Evolutionary conservation across 306 rosid genomes (phyloP).

Genomic region (Morella rubra): DNA sequence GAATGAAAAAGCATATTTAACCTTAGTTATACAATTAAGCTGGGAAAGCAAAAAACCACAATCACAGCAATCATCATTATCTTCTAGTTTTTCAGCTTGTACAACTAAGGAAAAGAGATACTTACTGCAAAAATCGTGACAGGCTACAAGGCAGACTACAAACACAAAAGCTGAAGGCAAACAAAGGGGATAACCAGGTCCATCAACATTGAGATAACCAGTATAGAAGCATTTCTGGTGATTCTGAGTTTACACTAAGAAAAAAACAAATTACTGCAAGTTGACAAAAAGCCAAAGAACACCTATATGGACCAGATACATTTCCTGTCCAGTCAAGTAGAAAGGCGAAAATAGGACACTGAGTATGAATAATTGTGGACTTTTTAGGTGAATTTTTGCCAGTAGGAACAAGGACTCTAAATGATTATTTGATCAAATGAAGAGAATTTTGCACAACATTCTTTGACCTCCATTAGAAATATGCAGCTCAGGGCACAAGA

Average conservation of each 20-base stretch:
- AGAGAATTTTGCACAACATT: slow-evolving; percentile 60
- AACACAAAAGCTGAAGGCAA: slow-evolving; percentile 84
- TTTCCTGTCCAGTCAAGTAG: too few species aligned
- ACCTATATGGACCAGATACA: too few species aligned
- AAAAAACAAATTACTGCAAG: too few species aligned
- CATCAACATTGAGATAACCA: slow-evolving; percentile 89
- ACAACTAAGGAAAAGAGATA: slow-evolving; percentile 19
- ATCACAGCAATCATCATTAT: slow-evolving; percentile 7
- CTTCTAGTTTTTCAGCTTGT: slow-evolving; percentile 9
- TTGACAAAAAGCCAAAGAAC: too few species aligned
- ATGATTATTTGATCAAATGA: slow-evolving; percentile 57
- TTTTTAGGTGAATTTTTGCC: too few species aligned
- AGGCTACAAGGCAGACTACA: slow-evolving; percentile 92
- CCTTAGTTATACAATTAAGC: background rate
- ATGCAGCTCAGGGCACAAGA: slow-evolving; percentile 26
- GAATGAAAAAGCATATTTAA: background rate
- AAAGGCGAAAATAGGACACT: too few species aligned
- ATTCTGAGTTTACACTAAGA: too few species aligned
- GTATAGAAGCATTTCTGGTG: slow-evolving; percentile 27
- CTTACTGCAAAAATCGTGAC: slow-evolving; percentile 99
- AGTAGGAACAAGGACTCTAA: too few species aligned
- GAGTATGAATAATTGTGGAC: too few species aligned
- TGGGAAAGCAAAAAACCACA: background rate
- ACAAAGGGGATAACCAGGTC: slow-evolving; percentile 92
- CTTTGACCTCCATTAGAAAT: slow-evolving; percentile 57